A percentile compares a stretch with the other conserved stretches of the same genome.
Evolutionary conservation across 2,329 filamentous ascomycete genomes (phyloP).

Genomic region (Xylariaceae sp.): DNA sequence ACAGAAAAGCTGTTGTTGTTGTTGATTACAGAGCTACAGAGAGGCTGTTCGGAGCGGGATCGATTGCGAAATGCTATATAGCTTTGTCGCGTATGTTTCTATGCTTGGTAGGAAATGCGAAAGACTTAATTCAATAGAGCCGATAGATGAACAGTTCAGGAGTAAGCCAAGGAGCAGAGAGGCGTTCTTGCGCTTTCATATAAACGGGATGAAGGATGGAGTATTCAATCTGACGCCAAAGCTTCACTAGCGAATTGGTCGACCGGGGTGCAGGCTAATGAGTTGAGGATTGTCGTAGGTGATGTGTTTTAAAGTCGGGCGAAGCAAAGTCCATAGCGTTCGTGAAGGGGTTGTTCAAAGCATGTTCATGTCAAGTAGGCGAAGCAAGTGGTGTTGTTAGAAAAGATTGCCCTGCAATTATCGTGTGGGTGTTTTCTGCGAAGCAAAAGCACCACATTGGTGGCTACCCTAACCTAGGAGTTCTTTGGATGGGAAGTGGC

Average conservation of each 20-base stretch:
- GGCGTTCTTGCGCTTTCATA: not conserved
- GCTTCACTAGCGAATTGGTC: conserved; percentile 14
- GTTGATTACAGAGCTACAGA: no score
- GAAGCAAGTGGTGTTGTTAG: no score
- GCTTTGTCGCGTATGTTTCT: not conserved
- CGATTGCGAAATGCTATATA: conserved; percentile 2
- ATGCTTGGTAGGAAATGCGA: not conserved
- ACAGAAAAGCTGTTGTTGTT: no score
- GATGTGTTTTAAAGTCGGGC: conserved; percentile 15
- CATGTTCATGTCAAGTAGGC: conserved; percentile 8
- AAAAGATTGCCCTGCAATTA: no score
- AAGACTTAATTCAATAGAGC: no score
- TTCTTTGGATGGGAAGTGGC: no score
- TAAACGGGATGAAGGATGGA: not conserved
- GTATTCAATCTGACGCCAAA: conserved; percentile 1
- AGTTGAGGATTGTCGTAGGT: conserved; percentile 15
- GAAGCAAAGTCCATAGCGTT: conserved; percentile 25
- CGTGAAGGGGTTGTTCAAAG: conserved; percentile 9
- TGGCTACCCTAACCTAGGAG: no score
- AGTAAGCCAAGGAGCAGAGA: not conserved
- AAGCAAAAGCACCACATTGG: no score
- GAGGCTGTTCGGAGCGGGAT: not conserved
- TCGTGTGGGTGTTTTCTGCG: no score
- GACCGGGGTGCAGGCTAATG: conserved; percentile 16
- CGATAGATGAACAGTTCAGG: no score